Evolutionary conservation across 1,139 yeast species (phyloP).

Genomic region (Yamadazyma triangularis): DNA sequence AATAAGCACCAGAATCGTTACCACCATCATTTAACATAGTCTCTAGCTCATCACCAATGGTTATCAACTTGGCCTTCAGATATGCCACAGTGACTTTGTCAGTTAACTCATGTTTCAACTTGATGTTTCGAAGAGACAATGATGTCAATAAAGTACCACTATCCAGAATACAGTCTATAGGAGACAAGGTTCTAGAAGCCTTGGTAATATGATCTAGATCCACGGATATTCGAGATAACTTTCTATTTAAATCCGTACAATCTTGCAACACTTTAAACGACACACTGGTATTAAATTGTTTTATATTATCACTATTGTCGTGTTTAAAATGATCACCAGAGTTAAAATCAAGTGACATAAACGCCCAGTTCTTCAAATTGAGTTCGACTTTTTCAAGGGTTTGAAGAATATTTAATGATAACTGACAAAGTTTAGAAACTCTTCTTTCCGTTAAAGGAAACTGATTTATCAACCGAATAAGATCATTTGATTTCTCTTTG

Average conservation of each 20-base stretch:
- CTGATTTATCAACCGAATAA: conserved; percentile 39
- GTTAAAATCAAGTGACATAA: conserved; percentile 50
- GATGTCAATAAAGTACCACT: conserved; percentile 56
- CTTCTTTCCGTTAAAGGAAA: conserved; percentile 42
- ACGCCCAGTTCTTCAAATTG: conserved; percentile 52
- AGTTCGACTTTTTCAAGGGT: conserved; percentile 48
- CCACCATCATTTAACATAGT: conserved; percentile 25
- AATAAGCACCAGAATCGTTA: conserved; percentile 37
- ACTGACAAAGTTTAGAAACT: conserved; percentile 48
- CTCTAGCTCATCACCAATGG: conserved; percentile 54
- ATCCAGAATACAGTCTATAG: conserved; percentile 49
- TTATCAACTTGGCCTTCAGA: conserved; percentile 51
- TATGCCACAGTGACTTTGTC: conserved; percentile 51
- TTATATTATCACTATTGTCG: conserved; percentile 24
- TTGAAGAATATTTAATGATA: conserved; percentile 44
- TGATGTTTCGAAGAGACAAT: conserved; percentile 44
- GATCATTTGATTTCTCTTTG: conserved; percentile 35
- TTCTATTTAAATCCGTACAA: conserved; percentile 44
- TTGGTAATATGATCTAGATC: conserved; percentile 46
- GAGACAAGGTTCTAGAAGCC: conserved; percentile 36
- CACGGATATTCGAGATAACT: conserved; percentile 34
- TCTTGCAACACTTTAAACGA: conserved; percentile 46
- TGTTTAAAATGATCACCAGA: conserved; percentile 35
- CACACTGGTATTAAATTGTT: conserved; percentile 42
- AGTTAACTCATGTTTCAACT: conserved; percentile 43